Percentiles rank a stretch among this genome's conserved stretches.
These are phyloP conservation scores for Lavandula angustifolia DNA, from an alignment of 257 asterid genomes.

Conservation along the genomic window DNA sequence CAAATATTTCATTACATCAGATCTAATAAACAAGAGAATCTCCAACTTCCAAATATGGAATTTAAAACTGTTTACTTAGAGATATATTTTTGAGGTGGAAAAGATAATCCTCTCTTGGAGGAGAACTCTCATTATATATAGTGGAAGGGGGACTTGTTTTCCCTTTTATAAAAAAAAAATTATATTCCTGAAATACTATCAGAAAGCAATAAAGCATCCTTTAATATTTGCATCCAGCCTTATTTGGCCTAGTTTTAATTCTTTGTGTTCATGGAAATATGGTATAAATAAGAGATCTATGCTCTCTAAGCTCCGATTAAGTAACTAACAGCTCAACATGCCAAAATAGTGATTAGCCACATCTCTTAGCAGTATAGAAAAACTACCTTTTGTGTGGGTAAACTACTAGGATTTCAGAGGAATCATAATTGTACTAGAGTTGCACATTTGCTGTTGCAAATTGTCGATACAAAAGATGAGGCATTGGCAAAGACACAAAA, in stretches of 20 bases:
- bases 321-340: neutral
- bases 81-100: too few relatives aligned
- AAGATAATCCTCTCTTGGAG: too few relatives aligned
- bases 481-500: neutral
- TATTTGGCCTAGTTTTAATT: neutral
- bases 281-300: neutral
- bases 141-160: neutral
- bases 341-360: neutral
- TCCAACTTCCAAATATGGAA: neutral
- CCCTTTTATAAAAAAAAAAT: neutral
- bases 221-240: neutral
- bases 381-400: too few relatives aligned
- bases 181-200: neutral
- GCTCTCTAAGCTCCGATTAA: neutral
- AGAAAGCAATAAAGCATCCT: conserved; percentile 12
- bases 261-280: neutral
- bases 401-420: neutral
- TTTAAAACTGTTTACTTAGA: neutral
- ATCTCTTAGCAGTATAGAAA: neutral
- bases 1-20: conserved; percentile 20
- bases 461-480: neutral
- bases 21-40: conserved; percentile 2
- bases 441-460: neutral
- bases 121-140: neutral
- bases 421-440: neutral